phyloP scores from a whole-genome alignment of 106 monocot genomes.

The Agapanthus africanus region DNA sequence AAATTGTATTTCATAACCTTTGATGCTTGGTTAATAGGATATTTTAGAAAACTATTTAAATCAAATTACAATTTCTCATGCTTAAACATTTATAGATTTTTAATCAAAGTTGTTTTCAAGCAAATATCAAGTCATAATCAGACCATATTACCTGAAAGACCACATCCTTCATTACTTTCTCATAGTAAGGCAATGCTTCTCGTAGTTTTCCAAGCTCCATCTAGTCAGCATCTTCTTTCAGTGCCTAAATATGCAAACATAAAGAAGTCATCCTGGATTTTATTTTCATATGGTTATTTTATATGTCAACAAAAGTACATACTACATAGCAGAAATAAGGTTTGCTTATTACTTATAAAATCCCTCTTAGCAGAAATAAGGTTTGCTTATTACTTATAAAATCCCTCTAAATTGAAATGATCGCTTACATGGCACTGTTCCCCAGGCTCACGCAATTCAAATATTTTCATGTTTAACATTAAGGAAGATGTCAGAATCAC shows the following conservation, averaged over 20 bases:
- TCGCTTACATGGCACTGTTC: background rate
- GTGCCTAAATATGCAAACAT: conserved; percentile 34
- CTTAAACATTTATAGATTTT: background rate
- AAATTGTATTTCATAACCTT: background rate
- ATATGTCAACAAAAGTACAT: conserved; percentile 6
- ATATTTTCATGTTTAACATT: conserved; percentile 1
- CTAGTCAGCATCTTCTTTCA: conserved; percentile 72
- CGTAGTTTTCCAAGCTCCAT: conserved; percentile 76
- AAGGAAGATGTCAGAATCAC: background rate
- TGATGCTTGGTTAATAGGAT: background rate
- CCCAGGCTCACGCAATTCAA: background rate
- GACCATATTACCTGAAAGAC: conserved; percentile 56
- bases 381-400: background rate
- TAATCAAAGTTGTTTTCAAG: background rate
- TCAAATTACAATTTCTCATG: background rate
- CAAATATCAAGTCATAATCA: background rate
- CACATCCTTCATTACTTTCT: conserved; percentile 68
- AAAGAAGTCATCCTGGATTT: background rate
- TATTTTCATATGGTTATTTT: background rate
- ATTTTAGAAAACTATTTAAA: background rate
- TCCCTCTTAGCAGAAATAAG: too few species aligned
- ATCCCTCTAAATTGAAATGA: background rate
- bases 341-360: background rate
- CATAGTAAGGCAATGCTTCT: conserved; percentile 80
- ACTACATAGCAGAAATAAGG: too few species aligned